These are phyloP conservation scores for Saccharomyces eubayanus DNA, from an alignment of 805 yeast genomes.

Conservation along the genomic window DNA sequence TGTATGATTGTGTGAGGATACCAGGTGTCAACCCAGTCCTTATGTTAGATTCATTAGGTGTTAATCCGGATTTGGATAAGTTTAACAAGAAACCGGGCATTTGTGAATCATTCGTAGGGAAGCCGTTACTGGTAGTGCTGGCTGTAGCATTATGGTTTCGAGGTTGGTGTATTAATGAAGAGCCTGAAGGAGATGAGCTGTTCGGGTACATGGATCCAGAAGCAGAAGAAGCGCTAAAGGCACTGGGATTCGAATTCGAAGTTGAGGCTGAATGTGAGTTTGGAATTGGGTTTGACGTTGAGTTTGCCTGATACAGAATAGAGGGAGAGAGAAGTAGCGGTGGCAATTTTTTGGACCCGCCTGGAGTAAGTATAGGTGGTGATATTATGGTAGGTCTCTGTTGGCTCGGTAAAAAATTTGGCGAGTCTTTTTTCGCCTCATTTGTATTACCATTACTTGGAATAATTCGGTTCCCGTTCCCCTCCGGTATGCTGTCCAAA, in stretches of 20 bases:
- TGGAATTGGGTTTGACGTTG: neutral
- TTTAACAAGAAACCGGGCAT: conserved; percentile 17
- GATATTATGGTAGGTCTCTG: conserved; percentile 23
- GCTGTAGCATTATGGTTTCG: neutral
- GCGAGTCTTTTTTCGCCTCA: neutral
- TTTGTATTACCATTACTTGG: neutral
- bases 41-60: conserved; percentile 67
- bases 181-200: neutral
- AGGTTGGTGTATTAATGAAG: conserved; percentile 8
- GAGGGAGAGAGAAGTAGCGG: conserved; percentile 26
- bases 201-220: neutral
- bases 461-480: neutral
- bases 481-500: neutral
- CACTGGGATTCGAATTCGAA: neutral
- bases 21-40: conserved; percentile 71
- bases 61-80: conserved; percentile 46
- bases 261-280: neutral
- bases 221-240: conserved; percentile 1
- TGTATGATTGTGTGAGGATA: conserved; percentile 18
- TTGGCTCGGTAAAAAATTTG: conserved; percentile 6
- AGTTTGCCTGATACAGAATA: conserved; percentile 4
- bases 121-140: neutral
- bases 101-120: conserved; percentile 3
- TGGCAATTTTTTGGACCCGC: conserved; percentile 48
- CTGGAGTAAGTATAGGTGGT: conserved; percentile 48